Evolutionary conservation across 2,329 filamentous ascomycete genomes (phyloP), one percentile per base, ranked within the genome.

Genomic region (Fusarium setosum): DNA sequence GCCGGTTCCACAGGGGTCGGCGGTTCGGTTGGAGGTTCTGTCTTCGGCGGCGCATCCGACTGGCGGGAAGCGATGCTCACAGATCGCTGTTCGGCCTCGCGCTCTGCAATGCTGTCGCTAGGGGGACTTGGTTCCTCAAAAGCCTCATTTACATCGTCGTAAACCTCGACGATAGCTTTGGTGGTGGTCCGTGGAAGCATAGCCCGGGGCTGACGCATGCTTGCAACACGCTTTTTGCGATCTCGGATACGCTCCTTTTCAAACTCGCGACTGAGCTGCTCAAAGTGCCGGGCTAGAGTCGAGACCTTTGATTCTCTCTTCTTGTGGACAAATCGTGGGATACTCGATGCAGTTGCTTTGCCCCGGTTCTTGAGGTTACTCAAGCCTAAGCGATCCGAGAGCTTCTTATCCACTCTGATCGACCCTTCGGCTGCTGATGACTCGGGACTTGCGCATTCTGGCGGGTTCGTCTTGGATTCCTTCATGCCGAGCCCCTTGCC

Each of bases 121-220:
- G 63, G 59, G 0, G 66, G 70, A 18, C 88, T 88, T 48, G 88
- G 87, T 73, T 97, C 94, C 69, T 94, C 91, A 11, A 97, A 94
- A 18, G 96, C 96, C 76, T 97, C 94, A 57, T 94, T 90, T 5
- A 97, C 93, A 76, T 97, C 93, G 68, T 92, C 92, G 75, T 98
- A 99, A 9, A 99, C 94, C 76, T 98, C 93, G 15, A 99, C 94
- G 61, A 96, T 95, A 7, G 96, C 94, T 72, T 94, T 96, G n/a
- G 95, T 96, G 17, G 93, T 94, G 37, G 94, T 93, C 66, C 96
- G 88, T 18, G 96, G 95, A 20, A 88, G 79, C 75, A 95, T 95
- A 1, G 93, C 93, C 63, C 94, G 88, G 13, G 93, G 92, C 75
- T 87, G 84, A 40, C 85, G 82, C 74, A 91, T 89, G 73, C 90